Evolutionary conservation across 1,139 yeast genomes (phyloP).

Genomic region (Pichia sp.): DNA sequence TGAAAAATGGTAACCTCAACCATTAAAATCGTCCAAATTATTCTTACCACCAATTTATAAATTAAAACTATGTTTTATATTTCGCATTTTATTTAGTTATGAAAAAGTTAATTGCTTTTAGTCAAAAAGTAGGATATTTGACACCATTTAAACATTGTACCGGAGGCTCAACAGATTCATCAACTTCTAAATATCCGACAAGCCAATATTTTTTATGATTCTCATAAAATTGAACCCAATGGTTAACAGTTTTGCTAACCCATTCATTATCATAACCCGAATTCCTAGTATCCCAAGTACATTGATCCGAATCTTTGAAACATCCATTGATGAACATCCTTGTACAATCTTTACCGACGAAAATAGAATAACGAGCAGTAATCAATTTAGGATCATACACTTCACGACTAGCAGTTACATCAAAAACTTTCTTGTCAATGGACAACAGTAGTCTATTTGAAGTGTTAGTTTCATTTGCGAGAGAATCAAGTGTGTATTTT

Average conservation of each 20-base stretch:
- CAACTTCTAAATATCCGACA: conserved; percentile 47
- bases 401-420: conserved; percentile 48
- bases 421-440: conserved; percentile 61
- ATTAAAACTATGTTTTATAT: no score
- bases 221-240: conserved; percentile 51
- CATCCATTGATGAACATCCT: conserved; percentile 78
- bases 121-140: conserved; percentile 5
- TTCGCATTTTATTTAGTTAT: not conserved
- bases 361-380: conserved; percentile 50
- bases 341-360: conserved; percentile 67
- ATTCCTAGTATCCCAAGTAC: conserved; percentile 57
- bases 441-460: conserved; percentile 38
- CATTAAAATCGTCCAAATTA: not conserved
- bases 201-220: conserved; percentile 50
- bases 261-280: conserved; percentile 38
- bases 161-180: conserved; percentile 12
- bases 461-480: conserved; percentile 32
- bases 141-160: conserved; percentile 12
- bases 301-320: conserved; percentile 46
- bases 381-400: conserved; percentile 40
- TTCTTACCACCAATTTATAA: no score
- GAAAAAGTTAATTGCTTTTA: no score
- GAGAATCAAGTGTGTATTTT: conserved; percentile 40
- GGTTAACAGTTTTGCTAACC: conserved; percentile 24
- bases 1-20: conserved; percentile 11